Percentiles rank a stretch among this genome's conserved stretches.
These are phyloP conservation scores for Phyllosticta capitalensis DNA, from an alignment of 2,329 filamentous ascomycete species.

Conservation along the genomic window DNA sequence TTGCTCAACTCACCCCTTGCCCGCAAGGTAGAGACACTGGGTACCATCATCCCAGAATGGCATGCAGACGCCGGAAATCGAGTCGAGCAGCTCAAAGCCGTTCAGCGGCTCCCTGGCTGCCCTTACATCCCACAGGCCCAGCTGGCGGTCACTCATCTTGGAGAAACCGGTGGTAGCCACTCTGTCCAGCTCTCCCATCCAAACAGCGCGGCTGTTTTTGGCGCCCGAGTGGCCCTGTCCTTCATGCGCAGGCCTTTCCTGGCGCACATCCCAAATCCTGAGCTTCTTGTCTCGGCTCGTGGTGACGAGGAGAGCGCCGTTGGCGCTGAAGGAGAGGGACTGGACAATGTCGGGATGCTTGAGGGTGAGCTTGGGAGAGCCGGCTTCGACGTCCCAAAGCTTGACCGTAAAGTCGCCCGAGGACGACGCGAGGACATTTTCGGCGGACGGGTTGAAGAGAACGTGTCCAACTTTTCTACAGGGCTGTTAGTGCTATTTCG, in stretches of 20 bases:
- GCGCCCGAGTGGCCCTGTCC: conserved; percentile 78
- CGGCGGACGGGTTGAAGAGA: conserved; percentile 91
- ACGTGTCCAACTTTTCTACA: conserved; percentile 92
- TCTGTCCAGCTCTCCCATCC: conserved; percentile 94
- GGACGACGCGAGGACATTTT: conserved; percentile 88
- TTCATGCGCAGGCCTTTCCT: conserved; percentile 80
- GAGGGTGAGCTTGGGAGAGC: conserved; percentile 63
- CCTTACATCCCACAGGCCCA: conserved; percentile 91
- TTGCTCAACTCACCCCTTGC: conserved; percentile 67
- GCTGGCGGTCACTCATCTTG: conserved; percentile 93
- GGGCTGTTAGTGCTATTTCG: conserved; percentile 13
- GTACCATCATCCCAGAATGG: conserved; percentile 99
- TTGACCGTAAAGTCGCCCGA: conserved; percentile 94
- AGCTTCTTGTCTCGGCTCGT: conserved; percentile 98
- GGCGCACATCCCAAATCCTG: conserved; percentile 92
- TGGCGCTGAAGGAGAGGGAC: conserved; percentile 90
- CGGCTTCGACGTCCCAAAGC: conserved; percentile 84
- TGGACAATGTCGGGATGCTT: conserved; percentile 90
- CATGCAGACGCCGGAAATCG: conserved; percentile 96
- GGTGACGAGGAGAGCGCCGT: conserved; percentile 76
- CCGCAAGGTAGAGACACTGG: conserved; percentile 89
- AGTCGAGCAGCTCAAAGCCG: conserved; percentile 83
- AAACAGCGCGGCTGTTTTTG: conserved; percentile 94
- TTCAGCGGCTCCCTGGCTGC: conserved; percentile 71
- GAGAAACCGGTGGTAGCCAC: conserved; percentile 97